Evolutionary conservation across 2,329 filamentous ascomycete species (phyloP).

Genomic region (Drechmeria coniospora): DNA sequence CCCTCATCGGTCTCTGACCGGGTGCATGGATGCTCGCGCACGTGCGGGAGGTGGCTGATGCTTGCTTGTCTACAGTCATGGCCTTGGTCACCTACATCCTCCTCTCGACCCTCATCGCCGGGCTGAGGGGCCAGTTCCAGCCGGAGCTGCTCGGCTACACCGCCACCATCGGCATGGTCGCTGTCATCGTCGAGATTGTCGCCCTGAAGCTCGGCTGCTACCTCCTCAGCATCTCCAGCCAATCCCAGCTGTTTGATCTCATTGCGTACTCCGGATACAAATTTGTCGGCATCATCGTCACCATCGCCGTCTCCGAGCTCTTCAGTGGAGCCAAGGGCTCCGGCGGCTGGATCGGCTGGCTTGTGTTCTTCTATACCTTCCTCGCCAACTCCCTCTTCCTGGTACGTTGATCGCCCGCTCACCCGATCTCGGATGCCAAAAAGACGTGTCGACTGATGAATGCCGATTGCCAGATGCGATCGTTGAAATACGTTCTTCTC

Average conservation of each 20-base stretch:
- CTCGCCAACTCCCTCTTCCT: constrained; percentile 89
- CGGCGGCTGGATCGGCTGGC: constrained; percentile 78
- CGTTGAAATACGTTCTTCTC: constrained; percentile 86
- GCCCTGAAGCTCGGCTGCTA: constrained; percentile 86
- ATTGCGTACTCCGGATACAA: constrained; percentile 98
- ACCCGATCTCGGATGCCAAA: too few species aligned
- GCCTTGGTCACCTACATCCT: constrained; percentile 95
- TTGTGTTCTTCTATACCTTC: constrained; percentile 81
- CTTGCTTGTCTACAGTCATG: constrained; percentile 74
- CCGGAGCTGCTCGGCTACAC: constrained; percentile 86
- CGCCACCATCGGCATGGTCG: constrained; percentile 66
- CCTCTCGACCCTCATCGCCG: constrained; percentile 77
- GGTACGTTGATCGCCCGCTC: constrained; percentile 35
- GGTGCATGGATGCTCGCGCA: too few species aligned
- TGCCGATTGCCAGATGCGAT: constrained; percentile 52
- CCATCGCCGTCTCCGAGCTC: constrained; percentile 64
- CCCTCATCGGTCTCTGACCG: constrained; percentile 8
- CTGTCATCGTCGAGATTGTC: constrained; percentile 79
- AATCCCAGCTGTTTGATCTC: constrained; percentile 82
- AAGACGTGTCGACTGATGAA: constrained; percentile 6
- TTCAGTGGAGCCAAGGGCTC: constrained; percentile 67
- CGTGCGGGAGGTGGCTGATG: too few species aligned
- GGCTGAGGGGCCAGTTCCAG: constrained; percentile 79
- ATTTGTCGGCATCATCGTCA: constrained; percentile 91
- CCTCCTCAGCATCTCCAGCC: constrained; percentile 82